These are phyloP conservation scores for Dipodascus geniculatus DNA, from an alignment of 805 yeast genomes.

Conservation along the genomic window DNA sequence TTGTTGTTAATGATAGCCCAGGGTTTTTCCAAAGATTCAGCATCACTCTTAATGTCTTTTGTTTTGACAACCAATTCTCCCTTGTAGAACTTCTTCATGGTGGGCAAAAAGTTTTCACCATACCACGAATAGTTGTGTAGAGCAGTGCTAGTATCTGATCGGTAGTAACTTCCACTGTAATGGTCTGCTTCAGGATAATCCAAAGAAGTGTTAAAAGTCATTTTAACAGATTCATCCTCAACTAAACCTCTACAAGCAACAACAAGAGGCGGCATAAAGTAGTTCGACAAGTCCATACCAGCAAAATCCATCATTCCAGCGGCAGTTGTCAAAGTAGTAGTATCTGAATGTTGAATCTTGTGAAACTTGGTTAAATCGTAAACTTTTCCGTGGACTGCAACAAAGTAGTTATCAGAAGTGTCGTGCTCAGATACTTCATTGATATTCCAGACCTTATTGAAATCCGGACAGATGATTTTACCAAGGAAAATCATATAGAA, in stretches of 20 bases:
- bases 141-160: slow-evolving; percentile 21
- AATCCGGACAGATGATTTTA: slow-evolving; percentile 29
- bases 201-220: slow-evolving; percentile 21
- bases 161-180: slow-evolving; percentile 21
- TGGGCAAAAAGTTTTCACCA: slow-evolving; percentile 24
- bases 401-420: slow-evolving; percentile 27
- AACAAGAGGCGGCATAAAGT: slow-evolving; percentile 31
- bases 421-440: slow-evolving; percentile 27
- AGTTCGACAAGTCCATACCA: slow-evolving; percentile 28
- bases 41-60: slow-evolving; percentile 15
- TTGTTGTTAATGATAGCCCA: slow-evolving; percentile 24
- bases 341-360: slow-evolving; percentile 30
- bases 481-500: slow-evolving; percentile 33
- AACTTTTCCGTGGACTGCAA: slow-evolving; percentile 29
- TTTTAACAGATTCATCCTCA: slow-evolving; percentile 19
- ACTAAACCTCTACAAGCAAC: slow-evolving; percentile 31
- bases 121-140: slow-evolving; percentile 29
- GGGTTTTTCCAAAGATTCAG: slow-evolving; percentile 15
- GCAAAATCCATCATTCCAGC: slow-evolving; percentile 28
- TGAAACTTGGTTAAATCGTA: slow-evolving; percentile 32
- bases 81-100: slow-evolving; percentile 25
- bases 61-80: slow-evolving; percentile 27
- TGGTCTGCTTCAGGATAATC: slow-evolving; percentile 24
- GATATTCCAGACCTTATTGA: slow-evolving; percentile 30
- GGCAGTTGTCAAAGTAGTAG: slow-evolving; percentile 22